A percentile compares a stretch with the other conserved stretches of the same genome.
Conservation (phyloP, 2,329 filamentous ascomycete genomes). For the Fusarium proliferatum region DNA sequence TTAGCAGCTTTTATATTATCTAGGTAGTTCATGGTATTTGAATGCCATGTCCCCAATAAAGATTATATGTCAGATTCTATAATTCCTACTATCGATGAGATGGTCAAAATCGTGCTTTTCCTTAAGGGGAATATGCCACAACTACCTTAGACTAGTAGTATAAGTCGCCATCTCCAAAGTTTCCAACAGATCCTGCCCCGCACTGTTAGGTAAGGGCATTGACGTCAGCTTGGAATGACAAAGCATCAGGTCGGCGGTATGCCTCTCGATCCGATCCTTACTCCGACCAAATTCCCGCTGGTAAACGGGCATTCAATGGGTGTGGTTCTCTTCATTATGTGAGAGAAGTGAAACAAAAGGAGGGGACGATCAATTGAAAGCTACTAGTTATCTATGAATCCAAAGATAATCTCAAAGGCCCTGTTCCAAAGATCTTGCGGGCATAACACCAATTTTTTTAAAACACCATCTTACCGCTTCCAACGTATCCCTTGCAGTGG, state of each 20-base stretch:
- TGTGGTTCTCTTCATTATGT: background rate
- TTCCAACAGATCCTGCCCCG: background rate
- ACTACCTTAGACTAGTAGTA: background rate
- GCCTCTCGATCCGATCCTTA: conserved; percentile 18
- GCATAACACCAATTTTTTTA: background rate
- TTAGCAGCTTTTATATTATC: background rate
- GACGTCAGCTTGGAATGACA: conserved; percentile 12
- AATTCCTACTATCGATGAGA: background rate
- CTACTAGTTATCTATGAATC: conserved; percentile 8
- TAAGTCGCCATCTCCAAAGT: background rate
- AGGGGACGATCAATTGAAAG: conserved; percentile 30
- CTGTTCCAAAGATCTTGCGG: conserved; percentile 19
- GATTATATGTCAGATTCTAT: background rate
- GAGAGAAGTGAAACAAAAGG: conserved; percentile 4
- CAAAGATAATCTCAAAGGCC: background rate
- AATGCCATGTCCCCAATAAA: background rate
- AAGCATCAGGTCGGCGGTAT: conserved; percentile 11
- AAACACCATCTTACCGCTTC: background rate
- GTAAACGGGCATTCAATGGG: conserved; percentile 1
- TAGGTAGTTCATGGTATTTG: background rate
- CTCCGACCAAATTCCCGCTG: conserved; percentile 15
- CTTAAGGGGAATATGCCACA: background rate
- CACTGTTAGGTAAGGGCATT: background rate
- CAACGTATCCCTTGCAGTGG: background rate
- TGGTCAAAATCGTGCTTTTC: background rate